Evolutionary conservation across 2,329 filamentous ascomycete species (phyloP).

Genomic region (Apiospora rasikravindrae): DNA sequence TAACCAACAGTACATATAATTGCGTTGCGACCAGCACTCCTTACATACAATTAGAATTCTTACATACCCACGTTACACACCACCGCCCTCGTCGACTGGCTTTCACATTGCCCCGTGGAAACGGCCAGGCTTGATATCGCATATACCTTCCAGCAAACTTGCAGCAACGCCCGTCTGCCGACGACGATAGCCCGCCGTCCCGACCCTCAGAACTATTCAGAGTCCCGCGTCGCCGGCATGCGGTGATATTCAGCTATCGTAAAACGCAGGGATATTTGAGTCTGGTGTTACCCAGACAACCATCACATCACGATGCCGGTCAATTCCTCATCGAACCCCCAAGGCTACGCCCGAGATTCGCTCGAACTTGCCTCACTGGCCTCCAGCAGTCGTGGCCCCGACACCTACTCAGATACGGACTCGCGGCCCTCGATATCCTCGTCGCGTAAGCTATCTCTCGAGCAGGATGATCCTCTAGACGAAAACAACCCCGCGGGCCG

Average conservation of each 20-base stretch:
- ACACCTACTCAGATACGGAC: constrained; percentile 67
- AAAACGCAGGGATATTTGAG: constrained; percentile 5
- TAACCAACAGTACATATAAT: neutral
- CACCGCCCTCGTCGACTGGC: neutral
- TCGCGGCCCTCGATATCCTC: constrained; percentile 89
- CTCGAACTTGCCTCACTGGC: constrained; percentile 95
- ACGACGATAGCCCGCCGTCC: neutral
- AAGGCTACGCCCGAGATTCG: constrained; percentile 75
- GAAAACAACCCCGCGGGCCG: constrained; percentile 58
- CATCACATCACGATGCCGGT: constrained; percentile 40
- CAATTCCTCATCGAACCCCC: constrained; percentile 50
- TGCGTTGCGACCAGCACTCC: neutral
- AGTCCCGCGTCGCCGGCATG: constrained; percentile 15
- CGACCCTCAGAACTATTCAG: neutral
- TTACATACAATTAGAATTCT: neutral
- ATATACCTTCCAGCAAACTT: neutral
- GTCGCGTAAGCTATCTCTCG: constrained; percentile 88
- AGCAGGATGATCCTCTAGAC: constrained; percentile 82
- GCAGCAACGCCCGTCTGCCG: neutral
- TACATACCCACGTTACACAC: neutral
- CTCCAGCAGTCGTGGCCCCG: constrained; percentile 73
- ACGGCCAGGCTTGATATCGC: neutral
- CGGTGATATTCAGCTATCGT: constrained; percentile 10
- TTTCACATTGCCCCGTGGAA: neutral
- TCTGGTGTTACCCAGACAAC: constrained; percentile 8